Evolutionary conservation across 257 asterid species (phyloP).

Genomic region (Coffea eugenioides): DNA sequence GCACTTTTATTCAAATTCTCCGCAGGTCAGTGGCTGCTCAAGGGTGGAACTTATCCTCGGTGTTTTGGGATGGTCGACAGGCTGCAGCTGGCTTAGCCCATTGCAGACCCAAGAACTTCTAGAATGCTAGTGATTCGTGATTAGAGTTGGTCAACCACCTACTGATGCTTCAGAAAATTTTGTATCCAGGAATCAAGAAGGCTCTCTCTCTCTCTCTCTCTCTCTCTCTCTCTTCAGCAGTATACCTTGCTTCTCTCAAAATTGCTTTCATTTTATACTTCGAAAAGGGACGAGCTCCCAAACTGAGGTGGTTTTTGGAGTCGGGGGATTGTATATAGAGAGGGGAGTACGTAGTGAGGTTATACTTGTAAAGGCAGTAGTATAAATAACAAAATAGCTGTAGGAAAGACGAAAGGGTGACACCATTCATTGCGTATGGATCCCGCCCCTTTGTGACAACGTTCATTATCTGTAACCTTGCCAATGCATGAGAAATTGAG

Average conservation of each 20-base stretch:
- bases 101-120: slow-evolving; percentile 42
- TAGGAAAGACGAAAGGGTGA: background rate
- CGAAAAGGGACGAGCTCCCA: slow-evolving; percentile 31
- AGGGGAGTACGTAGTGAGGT: slow-evolving; percentile 34
- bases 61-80: slow-evolving; percentile 88
- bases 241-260: slow-evolving; percentile 7
- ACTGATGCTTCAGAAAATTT: slow-evolving; percentile 44
- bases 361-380: slow-evolving; percentile 63
- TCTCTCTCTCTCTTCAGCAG: slow-evolving; percentile 23
- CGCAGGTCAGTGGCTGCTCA: slow-evolving; percentile 61
- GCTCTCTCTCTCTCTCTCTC: background rate
- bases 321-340: slow-evolving; percentile 52
- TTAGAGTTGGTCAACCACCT: slow-evolving; percentile 31
- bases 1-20: background rate
- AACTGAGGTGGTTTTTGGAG: slow-evolving; percentile 25
- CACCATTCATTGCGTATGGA: background rate
- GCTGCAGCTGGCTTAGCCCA: slow-evolving; percentile 85
- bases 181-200: slow-evolving; percentile 34
- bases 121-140: slow-evolving; percentile 46
- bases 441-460: too few species aligned
- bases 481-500: background rate
- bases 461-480: too few species aligned
- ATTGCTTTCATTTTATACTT: background rate
- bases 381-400: slow-evolving; percentile 10
- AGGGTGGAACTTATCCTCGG: slow-evolving; percentile 76